Evolutionary conservation across 1,284 basidiomycete genomes (phyloP).

Genomic region (Mycena sp.): DNA sequence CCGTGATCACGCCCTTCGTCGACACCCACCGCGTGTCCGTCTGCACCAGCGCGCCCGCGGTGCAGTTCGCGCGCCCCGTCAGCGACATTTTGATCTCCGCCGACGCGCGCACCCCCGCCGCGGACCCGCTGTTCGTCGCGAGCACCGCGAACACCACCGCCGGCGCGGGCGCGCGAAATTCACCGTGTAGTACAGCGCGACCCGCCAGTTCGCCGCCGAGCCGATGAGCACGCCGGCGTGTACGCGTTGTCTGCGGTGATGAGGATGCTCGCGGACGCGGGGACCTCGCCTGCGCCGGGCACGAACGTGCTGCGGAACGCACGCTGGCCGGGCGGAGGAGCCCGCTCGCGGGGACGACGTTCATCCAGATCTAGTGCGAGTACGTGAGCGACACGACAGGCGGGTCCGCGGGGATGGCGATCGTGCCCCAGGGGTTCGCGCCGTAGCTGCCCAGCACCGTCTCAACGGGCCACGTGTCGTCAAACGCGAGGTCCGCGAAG

Average conservation of each 20-base stretch:
- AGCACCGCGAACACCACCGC: constrained; percentile 1
- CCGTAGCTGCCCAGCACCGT: too few relatives aligned
- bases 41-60: neutral
- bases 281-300: neutral
- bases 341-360: neutral
- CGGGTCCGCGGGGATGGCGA: too few relatives aligned
- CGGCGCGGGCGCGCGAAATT: neutral
- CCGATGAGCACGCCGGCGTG: neutral
- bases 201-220: neutral
- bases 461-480: too few relatives aligned
- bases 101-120: neutral
- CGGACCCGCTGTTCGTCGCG: neutral
- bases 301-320: neutral
- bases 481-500: neutral
- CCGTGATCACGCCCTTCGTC: neutral
- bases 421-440: too few relatives aligned
- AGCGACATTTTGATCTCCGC: constrained; percentile 2
- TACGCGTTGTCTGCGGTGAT: constrained; percentile 6
- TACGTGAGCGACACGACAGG: too few relatives aligned
- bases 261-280: neutral
- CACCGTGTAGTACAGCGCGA: neutral
- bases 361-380: too few relatives aligned
- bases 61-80: neutral
- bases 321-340: neutral
- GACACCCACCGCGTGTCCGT: neutral